These are phyloP conservation scores for Chlamydomonas sphaeroides DNA, from an alignment of 139 green algal species.

Conservation along the genomic window DNA sequence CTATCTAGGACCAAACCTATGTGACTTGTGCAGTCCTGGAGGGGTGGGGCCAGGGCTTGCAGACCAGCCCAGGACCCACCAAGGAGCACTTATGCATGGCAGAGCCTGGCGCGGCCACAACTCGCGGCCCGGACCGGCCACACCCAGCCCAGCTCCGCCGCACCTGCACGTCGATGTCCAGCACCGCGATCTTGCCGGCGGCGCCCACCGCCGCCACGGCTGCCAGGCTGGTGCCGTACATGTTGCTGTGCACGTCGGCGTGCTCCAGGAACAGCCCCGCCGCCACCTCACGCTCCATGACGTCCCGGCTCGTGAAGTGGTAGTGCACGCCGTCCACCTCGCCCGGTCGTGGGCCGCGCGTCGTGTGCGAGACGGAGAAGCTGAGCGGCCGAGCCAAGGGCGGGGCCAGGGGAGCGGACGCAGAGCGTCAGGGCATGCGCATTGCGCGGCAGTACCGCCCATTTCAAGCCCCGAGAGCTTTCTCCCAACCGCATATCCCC, in stretches of 20 bases:
- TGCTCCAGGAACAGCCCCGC: constrained; percentile 85
- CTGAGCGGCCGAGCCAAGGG: no score
- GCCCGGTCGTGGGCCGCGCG: constrained; percentile 60
- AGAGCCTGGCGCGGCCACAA: no score
- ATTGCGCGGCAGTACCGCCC: no score
- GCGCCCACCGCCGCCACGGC: constrained; percentile 68
- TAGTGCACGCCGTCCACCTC: constrained; percentile 85
- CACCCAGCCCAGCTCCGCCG: no score
- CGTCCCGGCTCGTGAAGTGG: constrained; percentile 64
- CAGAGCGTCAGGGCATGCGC: no score
- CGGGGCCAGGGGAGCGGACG: no score
- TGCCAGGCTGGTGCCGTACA: constrained; percentile 82
- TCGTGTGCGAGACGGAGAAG: constrained; percentile 89
- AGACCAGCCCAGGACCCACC: not conserved
- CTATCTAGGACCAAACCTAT: no score
- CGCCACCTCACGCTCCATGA: constrained; percentile 15
- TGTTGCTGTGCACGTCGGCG: constrained; percentile 87
- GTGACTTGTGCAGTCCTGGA: no score
- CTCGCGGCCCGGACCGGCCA: no score
- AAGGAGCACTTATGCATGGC: no score
- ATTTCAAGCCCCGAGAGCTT: no score
- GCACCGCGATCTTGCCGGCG: constrained; percentile 71
- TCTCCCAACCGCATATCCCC: no score
- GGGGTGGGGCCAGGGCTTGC: not conserved
- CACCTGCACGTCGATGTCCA: constrained; percentile 87